Evolutionary conservation across 495 filamentous ascomycete species (phyloP), one percentile per base, ranked within the genome.

Genomic region (Aspergillus sclerotiicarbonarius): DNA sequence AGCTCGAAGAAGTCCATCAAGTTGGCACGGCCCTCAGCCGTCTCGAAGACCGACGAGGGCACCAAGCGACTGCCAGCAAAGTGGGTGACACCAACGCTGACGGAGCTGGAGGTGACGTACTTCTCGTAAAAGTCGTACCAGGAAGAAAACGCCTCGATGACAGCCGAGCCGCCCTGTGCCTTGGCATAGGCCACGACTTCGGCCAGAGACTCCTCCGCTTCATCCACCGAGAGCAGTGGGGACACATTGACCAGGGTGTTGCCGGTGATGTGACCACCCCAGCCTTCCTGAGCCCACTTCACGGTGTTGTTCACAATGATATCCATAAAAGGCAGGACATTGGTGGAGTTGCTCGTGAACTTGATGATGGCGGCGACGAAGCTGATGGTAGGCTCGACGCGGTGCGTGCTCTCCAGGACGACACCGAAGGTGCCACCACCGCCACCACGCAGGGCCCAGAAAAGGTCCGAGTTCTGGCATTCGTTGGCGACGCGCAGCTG

Each of bases 391-490:
- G 66, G 65, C 43, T 71, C 61, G 20, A 76, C 78, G 18, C 71
- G 71, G 51, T 75, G 65, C 2, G 77, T 78, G 52, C 68, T 69
- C 44, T 74, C 74, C 6, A 82, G 65, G 18, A 82, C 73, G 16
- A 84, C 71, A 9, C 79, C 82, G 57, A 81, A 84, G 18, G 77
- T 82, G 15, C 80, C 76, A 7, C 82, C 82, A 13, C 82, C 82
- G 4, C 82, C 82, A 19, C 82, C 82, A 8, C 82, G 72, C 16
- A 84, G 68, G 2, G 80, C 82, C 69, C 76, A 82, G 54, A 70
- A 84, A 13, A 83, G 71, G 54, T 82, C 78, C 25, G 58, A 49
- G 51, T 82, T 71, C 33, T 74, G 66, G n/a, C 62, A 64, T 18
- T 67, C 64, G 43, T 71, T 76, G 15, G 77, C 77, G 9, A 68